Evolutionary conservation across 2,329 filamentous ascomycete genomes (phyloP).

Genomic region (Pseudovirgaria hyperparasitica): DNA sequence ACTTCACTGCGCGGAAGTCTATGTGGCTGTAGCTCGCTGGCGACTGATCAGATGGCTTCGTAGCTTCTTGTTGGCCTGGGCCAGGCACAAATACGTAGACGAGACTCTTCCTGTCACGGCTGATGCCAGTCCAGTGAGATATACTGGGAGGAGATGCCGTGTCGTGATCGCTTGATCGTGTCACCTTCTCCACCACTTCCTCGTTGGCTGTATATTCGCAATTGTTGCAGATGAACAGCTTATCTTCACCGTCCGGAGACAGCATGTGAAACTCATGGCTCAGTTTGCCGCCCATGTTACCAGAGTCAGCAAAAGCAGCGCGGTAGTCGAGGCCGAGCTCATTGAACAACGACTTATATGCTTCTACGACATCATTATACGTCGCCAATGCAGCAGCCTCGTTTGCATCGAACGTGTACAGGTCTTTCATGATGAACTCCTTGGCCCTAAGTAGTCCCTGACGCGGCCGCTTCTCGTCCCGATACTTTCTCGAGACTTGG

Average conservation of each 20-base stretch:
- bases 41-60: neutral
- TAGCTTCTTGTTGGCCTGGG: constrained; percentile 2
- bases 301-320: constrained; percentile 80
- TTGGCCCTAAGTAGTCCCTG: constrained; percentile 77
- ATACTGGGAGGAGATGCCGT: constrained; percentile 4
- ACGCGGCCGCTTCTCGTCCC: constrained; percentile 79
- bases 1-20: constrained; percentile 54
- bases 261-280: constrained; percentile 93
- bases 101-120: constrained; percentile 52
- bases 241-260: constrained; percentile 71
- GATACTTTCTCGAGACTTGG: constrained; percentile 87
- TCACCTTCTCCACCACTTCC: constrained; percentile 52
- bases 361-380: constrained; percentile 59
- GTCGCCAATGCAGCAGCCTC: constrained; percentile 59
- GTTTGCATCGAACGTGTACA: constrained; percentile 83
- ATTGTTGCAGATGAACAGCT: constrained; percentile 57
- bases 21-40: constrained; percentile 22
- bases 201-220: constrained; percentile 78
- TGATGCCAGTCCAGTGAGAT: constrained; percentile 49
- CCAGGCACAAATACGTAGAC: constrained; percentile 41
- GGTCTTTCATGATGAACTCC: constrained; percentile 96
- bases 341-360: constrained; percentile 67
- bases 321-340: constrained; percentile 75
- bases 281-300: constrained; percentile 86
- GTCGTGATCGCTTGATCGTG: constrained; percentile 4